Base-by-base conservation (phyloP, 441 rosid genomes). In the Jatropha podagrica region DNA sequence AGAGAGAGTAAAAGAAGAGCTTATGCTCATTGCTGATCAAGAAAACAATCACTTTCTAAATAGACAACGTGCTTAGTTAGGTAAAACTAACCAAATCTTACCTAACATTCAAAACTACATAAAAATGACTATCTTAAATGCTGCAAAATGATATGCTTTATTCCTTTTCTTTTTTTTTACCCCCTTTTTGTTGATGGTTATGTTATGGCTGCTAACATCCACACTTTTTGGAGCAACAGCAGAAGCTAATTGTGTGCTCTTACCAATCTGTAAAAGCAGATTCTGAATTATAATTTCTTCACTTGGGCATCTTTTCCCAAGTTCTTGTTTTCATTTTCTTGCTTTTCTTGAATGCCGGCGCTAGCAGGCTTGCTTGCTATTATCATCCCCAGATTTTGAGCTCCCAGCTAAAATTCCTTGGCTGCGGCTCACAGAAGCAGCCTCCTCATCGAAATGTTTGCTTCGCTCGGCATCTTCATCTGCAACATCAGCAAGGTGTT, bases 381-480 rank as follows among this genome's bases (percentile, higher is more conserved):
- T 60, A 15, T 18, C 13, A 18, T 71, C 72, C 37, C 73, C 76
- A n/a, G 80, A 68, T 75, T 69, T 77, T 0, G 86, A 74, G 75
- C 80, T 76, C 52, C 76, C 83, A 2, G 73, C 80, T 6, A 42
- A 37, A 59, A 74, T 5, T 68, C 72, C 48, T 54, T 56, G 52
- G 9, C 70, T 27, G 40, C 54, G 55, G 65, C n/a, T 83, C 40
- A 38, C 74, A 17, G 79, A 67, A 72, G 82, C 81, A 65, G 75
- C 82, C 73, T 87, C 92, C 82, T 85, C 92, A 4, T 80, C 89
- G 0, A 78, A 48, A 66, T 52, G 77, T 74, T 88, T 90, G 82
- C 78, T 81, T 80, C 64, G 72, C 69, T 66, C 86, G 0, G 76
- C 83, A 46, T 79, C 91, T 76, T 84, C 83, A 27, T 85, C 82